These are phyloP conservation scores for Pontederia paniculata DNA, from an alignment of 176 grass and related monocot species.

Conservation along the genomic window DNA sequence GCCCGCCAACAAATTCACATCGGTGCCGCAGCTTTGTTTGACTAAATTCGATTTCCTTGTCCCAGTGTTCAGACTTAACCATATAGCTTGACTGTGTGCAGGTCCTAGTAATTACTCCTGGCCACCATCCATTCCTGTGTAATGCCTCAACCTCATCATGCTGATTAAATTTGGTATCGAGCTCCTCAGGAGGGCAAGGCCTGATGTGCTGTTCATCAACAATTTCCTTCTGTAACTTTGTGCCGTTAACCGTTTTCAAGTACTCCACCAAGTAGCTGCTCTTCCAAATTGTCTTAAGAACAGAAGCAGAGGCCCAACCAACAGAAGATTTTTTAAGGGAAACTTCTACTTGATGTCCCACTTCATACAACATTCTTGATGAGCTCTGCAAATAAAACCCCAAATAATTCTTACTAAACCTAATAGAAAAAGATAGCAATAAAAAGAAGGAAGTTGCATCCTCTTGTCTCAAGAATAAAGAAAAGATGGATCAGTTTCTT, in stretches of 20 bases:
- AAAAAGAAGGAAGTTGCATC: too few relatives aligned
- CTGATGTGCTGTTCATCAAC: conserved; percentile 46
- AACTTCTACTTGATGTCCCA: conserved; percentile 42
- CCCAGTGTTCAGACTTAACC: conserved; percentile 29
- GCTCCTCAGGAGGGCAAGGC: conserved; percentile 29
- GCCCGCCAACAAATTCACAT: conserved; percentile 40
- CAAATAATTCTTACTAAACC: not conserved
- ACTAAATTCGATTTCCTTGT: conserved; percentile 37
- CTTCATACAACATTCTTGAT: conserved; percentile 22
- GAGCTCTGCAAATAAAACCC: not conserved
- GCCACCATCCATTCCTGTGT: conserved; percentile 46
- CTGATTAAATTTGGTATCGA: conserved; percentile 28
- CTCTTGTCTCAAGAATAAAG: too few relatives aligned
- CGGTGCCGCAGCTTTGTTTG: conserved; percentile 39
- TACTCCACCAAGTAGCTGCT: conserved; percentile 51
- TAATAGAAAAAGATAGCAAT: not conserved
- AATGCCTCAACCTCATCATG: conserved; percentile 58
- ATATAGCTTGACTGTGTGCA: conserved; percentile 23
- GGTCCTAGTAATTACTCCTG: conserved; percentile 36
- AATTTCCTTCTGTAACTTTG: conserved; percentile 28
- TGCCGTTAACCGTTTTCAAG: conserved; percentile 9
- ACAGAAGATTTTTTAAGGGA: conserved; percentile 22
- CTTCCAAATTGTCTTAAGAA: conserved; percentile 55
- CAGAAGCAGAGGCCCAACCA: conserved; percentile 46
- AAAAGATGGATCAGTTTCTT: too few relatives aligned